Conservation (phyloP, 805 yeast species). For the Lachancea sp. region DNA sequence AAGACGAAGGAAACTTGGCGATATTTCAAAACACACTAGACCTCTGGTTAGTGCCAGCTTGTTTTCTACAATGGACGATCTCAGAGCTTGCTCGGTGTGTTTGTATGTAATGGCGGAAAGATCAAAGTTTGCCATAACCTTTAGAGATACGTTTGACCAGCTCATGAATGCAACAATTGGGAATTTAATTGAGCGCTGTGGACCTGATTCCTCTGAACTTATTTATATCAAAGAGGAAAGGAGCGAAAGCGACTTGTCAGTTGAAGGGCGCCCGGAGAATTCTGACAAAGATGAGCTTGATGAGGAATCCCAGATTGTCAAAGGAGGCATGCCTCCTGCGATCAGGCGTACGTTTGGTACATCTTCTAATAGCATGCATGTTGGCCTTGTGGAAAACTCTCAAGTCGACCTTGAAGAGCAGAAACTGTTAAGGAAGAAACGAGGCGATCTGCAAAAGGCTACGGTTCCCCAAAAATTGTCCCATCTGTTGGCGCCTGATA, state of each 20-base stretch:
- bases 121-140: conserved; percentile 52
- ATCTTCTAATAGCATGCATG: conserved; percentile 29
- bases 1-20: conserved; percentile 49
- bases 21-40: conserved; percentile 52
- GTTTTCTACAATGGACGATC: conserved; percentile 53
- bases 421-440: conserved; percentile 42
- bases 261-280: background rate
- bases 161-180: conserved; percentile 59
- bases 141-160: conserved; percentile 63
- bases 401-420: conserved; percentile 39
- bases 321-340: conserved; percentile 55
- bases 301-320: background rate
- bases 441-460: conserved; percentile 44
- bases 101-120: conserved; percentile 62
- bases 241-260: conserved; percentile 2
- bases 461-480: conserved; percentile 51
- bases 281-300: background rate
- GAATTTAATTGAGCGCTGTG: conserved; percentile 55
- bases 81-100: conserved; percentile 59
- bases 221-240: conserved; percentile 31
- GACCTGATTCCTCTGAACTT: conserved; percentile 54
- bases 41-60: conserved; percentile 50
- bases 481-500: conserved; percentile 39
- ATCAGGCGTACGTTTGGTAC: conserved; percentile 39
- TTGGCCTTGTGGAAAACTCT: conserved; percentile 35